These are phyloP conservation scores for Lachnellula arida DNA, from an alignment of 2,329 filamentous ascomycete genomes.

Conservation along the genomic window DNA sequence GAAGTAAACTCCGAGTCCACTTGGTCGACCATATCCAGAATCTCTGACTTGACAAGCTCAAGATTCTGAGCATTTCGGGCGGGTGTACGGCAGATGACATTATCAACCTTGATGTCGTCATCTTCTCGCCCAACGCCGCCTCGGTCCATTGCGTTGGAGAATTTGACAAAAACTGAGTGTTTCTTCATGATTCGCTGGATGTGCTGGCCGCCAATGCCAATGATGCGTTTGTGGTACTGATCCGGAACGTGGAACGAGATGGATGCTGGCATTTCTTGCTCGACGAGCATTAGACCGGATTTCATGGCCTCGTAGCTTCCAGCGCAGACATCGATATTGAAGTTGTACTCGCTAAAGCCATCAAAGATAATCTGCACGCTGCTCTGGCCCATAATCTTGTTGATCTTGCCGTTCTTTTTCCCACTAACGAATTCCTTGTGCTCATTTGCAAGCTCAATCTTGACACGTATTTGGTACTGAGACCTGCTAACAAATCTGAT, in stretches of 20 bases:
- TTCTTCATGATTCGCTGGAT: conserved; percentile 99
- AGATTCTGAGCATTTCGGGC: conserved; percentile 95
- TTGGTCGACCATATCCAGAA: conserved; percentile 95
- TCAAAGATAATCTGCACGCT: conserved; percentile 99
- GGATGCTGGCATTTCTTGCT: conserved; percentile 98
- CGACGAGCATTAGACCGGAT: conserved; percentile 84
- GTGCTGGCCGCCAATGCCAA: conserved; percentile 95
- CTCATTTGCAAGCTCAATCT: conserved; percentile 97
- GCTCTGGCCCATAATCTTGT: conserved; percentile 99
- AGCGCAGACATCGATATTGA: conserved; percentile 97
- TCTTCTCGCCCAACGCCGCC: conserved; percentile 88
- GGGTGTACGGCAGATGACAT: conserved; percentile 96
- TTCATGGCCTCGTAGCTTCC: conserved; percentile 91
- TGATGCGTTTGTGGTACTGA: conserved; percentile 99
- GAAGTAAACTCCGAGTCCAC: conserved; percentile 90
- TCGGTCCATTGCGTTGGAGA: conserved; percentile 98
- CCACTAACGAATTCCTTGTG: conserved; percentile 99
- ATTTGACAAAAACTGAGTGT: conserved; percentile 99
- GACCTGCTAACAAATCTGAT: conserved; percentile 83
- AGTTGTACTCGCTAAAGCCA: conserved; percentile 99
- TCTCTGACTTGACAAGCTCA: conserved; percentile 96
- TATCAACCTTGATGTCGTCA: conserved; percentile 97
- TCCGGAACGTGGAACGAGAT: conserved; percentile 99
- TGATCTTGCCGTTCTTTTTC: conserved; percentile 99
- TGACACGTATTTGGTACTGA: conserved; percentile 91